phyloP scores from a whole-genome alignment of 306 rosid species.

The Chamaecrista fasciculata region DNA sequence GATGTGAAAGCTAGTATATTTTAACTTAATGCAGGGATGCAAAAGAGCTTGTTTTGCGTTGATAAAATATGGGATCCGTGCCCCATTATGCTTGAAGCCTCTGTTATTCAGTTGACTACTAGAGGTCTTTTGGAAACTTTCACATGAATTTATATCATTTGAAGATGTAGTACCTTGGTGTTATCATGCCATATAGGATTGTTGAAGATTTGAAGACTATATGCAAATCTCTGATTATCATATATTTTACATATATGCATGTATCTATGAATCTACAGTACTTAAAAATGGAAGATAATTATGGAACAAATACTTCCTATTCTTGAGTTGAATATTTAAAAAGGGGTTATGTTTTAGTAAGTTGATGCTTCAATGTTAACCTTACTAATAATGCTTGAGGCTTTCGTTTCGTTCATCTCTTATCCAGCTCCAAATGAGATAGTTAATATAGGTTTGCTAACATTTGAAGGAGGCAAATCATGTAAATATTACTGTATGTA shows the following conservation, averaged over 20 bases:
- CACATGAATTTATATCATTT: background rate
- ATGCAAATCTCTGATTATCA: background rate
- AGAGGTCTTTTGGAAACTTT: background rate
- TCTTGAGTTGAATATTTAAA: background rate
- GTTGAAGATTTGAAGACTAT: background rate
- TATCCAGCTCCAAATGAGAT: background rate
- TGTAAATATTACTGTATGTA: background rate
- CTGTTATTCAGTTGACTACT: background rate
- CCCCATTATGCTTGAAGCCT: background rate
- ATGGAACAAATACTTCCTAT: background rate
- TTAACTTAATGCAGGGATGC: background rate
- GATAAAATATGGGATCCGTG: background rate
- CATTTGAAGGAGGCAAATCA: background rate
- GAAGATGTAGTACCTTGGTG: background rate
- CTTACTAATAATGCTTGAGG: background rate
- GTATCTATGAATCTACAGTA: background rate
- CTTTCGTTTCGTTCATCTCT: background rate
- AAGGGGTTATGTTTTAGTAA: background rate
- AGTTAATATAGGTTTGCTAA: slow-evolving; percentile 5
- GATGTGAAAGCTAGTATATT: background rate
- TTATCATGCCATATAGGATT: no score
- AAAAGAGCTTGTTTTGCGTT: background rate
- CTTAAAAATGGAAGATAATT: background rate
- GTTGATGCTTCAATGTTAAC: background rate
- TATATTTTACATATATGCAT: background rate